Percentiles rank a stretch among this genome's conserved stretches.
Conservation (phyloP, 2,329 filamentous ascomycete genomes). For the Fusarium guadeloupense region DNA sequence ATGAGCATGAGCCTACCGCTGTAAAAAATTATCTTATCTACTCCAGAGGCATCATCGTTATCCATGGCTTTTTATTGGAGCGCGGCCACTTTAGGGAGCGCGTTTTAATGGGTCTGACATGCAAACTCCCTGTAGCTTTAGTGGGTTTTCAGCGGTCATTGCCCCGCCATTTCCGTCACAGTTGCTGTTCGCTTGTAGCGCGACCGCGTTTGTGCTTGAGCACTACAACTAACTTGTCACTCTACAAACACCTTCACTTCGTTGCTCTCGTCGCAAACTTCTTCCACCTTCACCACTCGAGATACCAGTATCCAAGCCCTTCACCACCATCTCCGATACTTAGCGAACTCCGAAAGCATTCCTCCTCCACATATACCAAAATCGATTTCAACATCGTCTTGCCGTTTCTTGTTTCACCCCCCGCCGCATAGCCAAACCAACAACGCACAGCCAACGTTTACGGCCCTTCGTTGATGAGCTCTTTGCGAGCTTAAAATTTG, state of each 20-base stretch:
- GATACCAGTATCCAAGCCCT: neutral
- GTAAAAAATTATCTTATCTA: slow-evolving; percentile 35
- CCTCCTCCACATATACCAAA: neutral
- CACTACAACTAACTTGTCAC: neutral
- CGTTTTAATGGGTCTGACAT: slow-evolving; percentile 9
- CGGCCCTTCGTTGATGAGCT: slow-evolving; percentile 23
- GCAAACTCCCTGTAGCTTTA: neutral
- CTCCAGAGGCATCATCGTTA: slow-evolving; percentile 17
- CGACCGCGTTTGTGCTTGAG: slow-evolving; percentile 26
- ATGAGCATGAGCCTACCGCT: no score
- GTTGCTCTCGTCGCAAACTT: neutral
- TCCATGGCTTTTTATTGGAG: slow-evolving; percentile 25
- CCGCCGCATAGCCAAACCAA: neutral
- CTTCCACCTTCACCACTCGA: neutral
- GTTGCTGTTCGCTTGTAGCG: neutral
- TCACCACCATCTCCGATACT: neutral
- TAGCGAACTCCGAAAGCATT: neutral
- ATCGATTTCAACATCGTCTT: neutral
- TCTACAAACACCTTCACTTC: neutral
- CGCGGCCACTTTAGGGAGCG: slow-evolving; percentile 27
- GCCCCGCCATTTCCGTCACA: slow-evolving; percentile 21
- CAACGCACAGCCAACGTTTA: neutral
- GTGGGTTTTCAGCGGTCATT: slow-evolving; percentile 11
- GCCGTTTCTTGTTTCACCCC: neutral
- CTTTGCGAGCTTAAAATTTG: slow-evolving; percentile 31